Evolutionary conservation across 371 early-diverging fungal genomes (phyloP), one percentile per base, ranked within the genome.

Genomic region (Mucor velutinosus): DNA sequence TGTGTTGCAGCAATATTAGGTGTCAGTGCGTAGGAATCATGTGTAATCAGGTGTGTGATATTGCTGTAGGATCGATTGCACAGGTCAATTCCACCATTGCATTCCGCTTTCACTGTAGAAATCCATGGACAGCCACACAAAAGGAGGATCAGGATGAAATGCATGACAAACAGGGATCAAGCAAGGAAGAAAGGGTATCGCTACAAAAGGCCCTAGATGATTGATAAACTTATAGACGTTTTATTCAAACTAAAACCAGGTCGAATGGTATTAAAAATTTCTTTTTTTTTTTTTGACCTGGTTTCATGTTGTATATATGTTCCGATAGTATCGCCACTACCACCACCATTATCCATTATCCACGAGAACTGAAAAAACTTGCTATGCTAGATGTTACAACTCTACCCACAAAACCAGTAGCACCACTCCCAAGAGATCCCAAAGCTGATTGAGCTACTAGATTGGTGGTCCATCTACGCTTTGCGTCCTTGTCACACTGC

Each of bases 401-500:
- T 21, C 62, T 76, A 25, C 80, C 75, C 49, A 77, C 70, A 41
- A 79, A 67, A 14, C 75, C 75, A n/a, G 75, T 60, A 23, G 72
- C 70, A 10, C 65, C 61, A 37, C 79, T 70, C 27, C 74, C 75
- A 10, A 79, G 51, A 7, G 77, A 70, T 11, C 77, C 77, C 32
- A 79, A 58, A n/a, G 77, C 72, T 23, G 80, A 69, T 23, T 79
- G 77, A 33, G 75, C 68, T 30, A 78, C 77, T 49, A 74, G 68
- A 21, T 70, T 70, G 29, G 72, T 68, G 8, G 77, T 73, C 90
- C 89, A 92, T 67, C 85, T 84, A 67, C 79, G 76, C 75, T 90
- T 89, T 19, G 91, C 91, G 75, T 91, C 94, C 88, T 94, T 94
- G 74, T 97, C 95, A 73, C 97, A 96, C 61, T 92, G 87, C 14